These are phyloP conservation scores for Agaricales sp. DNA, from an alignment of 1,284 basidiomycete species.

Conservation along the genomic window DNA sequence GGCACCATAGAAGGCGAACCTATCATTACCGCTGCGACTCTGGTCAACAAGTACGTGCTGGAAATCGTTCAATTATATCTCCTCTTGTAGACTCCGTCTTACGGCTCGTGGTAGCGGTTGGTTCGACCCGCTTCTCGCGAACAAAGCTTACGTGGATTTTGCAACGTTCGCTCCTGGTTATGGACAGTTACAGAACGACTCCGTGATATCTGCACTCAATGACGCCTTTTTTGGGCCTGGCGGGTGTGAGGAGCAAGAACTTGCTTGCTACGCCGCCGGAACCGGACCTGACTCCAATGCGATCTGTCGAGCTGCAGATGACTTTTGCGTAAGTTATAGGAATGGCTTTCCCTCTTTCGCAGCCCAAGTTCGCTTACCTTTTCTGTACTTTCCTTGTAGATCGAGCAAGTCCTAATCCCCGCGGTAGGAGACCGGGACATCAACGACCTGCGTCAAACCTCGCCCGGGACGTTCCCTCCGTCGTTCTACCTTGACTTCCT, in stretches of 20 bases:
- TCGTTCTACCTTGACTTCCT: conserved; percentile 43
- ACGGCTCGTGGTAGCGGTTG: conserved; percentile 39
- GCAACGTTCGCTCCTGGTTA: conserved; percentile 54
- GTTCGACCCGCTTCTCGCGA: conserved; percentile 48
- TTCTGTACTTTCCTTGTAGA: conserved; percentile 18
- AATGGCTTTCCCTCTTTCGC: neutral
- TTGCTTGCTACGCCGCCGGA: conserved; percentile 44
- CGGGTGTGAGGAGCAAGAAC: conserved; percentile 42
- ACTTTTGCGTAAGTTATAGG: conserved; percentile 44
- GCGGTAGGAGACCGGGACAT: conserved; percentile 41
- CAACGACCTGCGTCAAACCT: conserved; percentile 48
- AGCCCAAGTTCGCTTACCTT: conserved; percentile 3
- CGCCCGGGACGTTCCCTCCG: conserved; percentile 43
- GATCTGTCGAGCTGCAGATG: conserved; percentile 39
- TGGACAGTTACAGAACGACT: conserved; percentile 42
- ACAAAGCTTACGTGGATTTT: conserved; percentile 49
- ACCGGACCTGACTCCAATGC: conserved; percentile 29
- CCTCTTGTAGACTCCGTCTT: neutral
- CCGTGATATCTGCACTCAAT: conserved; percentile 36
- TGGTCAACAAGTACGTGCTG: conserved; percentile 39
- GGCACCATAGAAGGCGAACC: conserved; percentile 34
- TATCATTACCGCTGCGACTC: conserved; percentile 33
- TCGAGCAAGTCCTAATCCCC: conserved; percentile 34
- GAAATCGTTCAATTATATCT: neutral
- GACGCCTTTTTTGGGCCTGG: conserved; percentile 32